Conservation (phyloP, 2,329 filamentous ascomycete species). For the Trichoderma aggressivum region DNA sequence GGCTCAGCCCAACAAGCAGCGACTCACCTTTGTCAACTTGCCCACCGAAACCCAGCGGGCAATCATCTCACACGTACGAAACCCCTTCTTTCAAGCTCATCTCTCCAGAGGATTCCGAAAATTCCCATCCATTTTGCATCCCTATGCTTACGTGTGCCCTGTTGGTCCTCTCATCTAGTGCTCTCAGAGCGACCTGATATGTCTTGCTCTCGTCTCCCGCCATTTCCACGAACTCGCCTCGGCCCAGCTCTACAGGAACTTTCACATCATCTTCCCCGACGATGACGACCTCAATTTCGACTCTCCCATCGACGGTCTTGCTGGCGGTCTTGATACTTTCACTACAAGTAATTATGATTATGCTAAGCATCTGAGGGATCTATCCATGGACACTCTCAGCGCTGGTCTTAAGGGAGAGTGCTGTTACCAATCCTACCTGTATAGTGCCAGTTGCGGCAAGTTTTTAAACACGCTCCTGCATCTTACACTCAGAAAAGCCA, state of each 20-base stretch:
- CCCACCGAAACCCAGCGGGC: conserved; percentile 48
- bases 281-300: conserved; percentile 52
- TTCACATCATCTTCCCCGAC: conserved; percentile 60
- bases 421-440: conserved; percentile 53
- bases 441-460: conserved; percentile 56
- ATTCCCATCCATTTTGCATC: not conserved
- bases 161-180: conserved; percentile 39
- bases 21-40: conserved; percentile 39
- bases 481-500: conserved; percentile 54
- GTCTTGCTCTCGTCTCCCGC: conserved; percentile 55
- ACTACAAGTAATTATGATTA: conserved; percentile 63
- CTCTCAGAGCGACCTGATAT: conserved; percentile 51
- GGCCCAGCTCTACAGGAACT: conserved; percentile 56
- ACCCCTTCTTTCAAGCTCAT: not conserved
- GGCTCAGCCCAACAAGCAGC: conserved; percentile 16
- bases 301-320: conserved; percentile 54
- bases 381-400: conserved; percentile 55
- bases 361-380: conserved; percentile 52
- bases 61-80: conserved; percentile 45
- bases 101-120: not conserved
- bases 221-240: conserved; percentile 58
- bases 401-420: conserved; percentile 51
- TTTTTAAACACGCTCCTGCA: conserved; percentile 61
- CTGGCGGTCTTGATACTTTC: conserved; percentile 58
- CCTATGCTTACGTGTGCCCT: not conserved